Evolutionary conservation across 495 filamentous ascomycete species (phyloP), one percentile per base, ranked within the genome.

Genomic region (Opeltia flavorubescens): DNA sequence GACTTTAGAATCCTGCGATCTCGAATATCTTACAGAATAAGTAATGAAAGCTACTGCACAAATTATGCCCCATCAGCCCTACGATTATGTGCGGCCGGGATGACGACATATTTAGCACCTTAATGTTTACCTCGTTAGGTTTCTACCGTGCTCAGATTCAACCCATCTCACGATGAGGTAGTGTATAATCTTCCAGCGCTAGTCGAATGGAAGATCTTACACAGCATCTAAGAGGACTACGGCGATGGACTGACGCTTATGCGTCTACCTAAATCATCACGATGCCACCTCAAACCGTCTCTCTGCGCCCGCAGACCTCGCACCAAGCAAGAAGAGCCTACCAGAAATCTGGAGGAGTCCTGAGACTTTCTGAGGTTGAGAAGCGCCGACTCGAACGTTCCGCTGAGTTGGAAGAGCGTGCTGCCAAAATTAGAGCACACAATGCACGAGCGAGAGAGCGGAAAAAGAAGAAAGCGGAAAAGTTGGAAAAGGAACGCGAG

Each of bases 401-500:
- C 18, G 42, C 24, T 1, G 50, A 50, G 42, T 31, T 49, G 2
- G 34, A 57, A 34, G 55, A 55, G 20, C 46, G 55, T 6, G 51
- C 52, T 5, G 53, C 49, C 27, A 47, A 48, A 9, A 57, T 50
- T 20, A 56, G 39, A 30, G 52, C 50, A 25, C 47, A 31, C 44
- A 59, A 53, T 39, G 49, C 28, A 4, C 50, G 52, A 41, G 43
- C 38, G 38, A 50, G 45, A 26, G 47, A 39, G 15, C 55, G 51
- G 26, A 15, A 43, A 20, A 55, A 47, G 50, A 59, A 51, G 42
- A 59, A 44, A 39, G 48, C 49, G n/a, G 56, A 50, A 46, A 55
- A 53, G 43, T 36, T 36, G n/a, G 45, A 52, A 21, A 52, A 29
- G 18, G 62, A 64, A 27, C 52, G 52, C 28, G 51, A 54, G 46